phyloP scores from a whole-genome alignment of 2,329 filamentous ascomycete genomes.

The Xylariaceae sp. region DNA sequence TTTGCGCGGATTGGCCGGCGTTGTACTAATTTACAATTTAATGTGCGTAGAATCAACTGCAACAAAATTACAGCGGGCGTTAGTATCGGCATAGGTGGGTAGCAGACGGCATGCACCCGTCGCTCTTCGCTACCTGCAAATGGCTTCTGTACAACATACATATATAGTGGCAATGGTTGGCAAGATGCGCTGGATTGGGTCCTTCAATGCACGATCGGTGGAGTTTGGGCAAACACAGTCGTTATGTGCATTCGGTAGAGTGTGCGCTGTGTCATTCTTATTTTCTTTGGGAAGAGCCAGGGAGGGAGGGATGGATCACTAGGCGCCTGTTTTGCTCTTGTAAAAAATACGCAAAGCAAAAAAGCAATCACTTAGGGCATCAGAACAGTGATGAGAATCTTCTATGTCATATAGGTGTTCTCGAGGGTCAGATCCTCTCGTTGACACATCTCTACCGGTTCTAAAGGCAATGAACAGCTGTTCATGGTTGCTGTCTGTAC shows the following conservation, averaged over 20 bases:
- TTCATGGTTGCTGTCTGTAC: too few relatives aligned
- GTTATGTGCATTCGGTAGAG: constrained; percentile 1
- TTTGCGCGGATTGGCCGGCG: background rate
- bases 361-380: too few relatives aligned
- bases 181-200: constrained; percentile 7
- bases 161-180: constrained; percentile 11
- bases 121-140: background rate
- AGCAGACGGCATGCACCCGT: background rate
- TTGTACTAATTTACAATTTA: constrained; percentile 24
- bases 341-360: too few relatives aligned
- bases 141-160: constrained; percentile 23
- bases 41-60: constrained; percentile 1
- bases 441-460: too few relatives aligned
- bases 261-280: constrained; percentile 1
- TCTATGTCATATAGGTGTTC: too few relatives aligned
- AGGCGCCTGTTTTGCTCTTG: background rate
- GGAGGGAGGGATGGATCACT: background rate
- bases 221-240: constrained; percentile 12
- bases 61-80: constrained; percentile 18
- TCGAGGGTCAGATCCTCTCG: too few relatives aligned
- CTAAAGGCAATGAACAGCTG: too few relatives aligned
- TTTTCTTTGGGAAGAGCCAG: constrained; percentile 3
- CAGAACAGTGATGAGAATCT: too few relatives aligned
- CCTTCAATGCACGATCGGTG: constrained; percentile 3
- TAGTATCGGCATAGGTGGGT: constrained; percentile 2